phyloP scores from a whole-genome alignment of 371 early-diverging fungal genomes.

The Gilbertella persicaria region DNA sequence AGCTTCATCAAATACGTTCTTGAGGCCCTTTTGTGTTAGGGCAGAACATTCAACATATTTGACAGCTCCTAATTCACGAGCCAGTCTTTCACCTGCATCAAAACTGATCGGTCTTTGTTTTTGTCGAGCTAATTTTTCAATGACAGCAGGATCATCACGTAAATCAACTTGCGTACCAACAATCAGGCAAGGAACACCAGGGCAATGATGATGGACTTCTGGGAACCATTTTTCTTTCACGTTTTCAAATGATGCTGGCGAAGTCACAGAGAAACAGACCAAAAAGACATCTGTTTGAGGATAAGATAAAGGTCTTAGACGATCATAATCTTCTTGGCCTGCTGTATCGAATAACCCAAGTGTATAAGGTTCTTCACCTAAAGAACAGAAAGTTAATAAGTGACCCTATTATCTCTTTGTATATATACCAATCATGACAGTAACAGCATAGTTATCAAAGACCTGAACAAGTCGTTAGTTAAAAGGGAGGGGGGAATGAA shows the following conservation, averaged over 20 bases:
- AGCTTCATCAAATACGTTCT: constrained; percentile 98
- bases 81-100: constrained; percentile 86
- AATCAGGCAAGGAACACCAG: constrained; percentile 95
- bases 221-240: constrained; percentile 91
- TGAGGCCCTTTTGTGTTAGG: constrained; percentile 92
- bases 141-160: constrained; percentile 82
- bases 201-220: constrained; percentile 96
- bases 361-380: constrained; percentile 82
- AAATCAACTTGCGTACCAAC: constrained; percentile 97
- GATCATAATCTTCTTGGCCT: constrained; percentile 97
- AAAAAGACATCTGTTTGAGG: constrained; percentile 95
- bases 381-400: not conserved
- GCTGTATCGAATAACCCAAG: constrained; percentile 97
- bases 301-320: constrained; percentile 94
- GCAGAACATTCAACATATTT: constrained; percentile 99
- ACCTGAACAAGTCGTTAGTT: constrained; percentile 56
- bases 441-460: constrained; percentile 99
- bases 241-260: constrained; percentile 92
- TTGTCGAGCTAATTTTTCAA: constrained; percentile 83
- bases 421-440: constrained; percentile 91
- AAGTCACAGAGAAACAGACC: constrained; percentile 95
- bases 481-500: too few relatives aligned
- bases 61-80: constrained; percentile 89
- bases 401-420: not conserved
- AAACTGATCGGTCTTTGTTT: constrained; percentile 81